Conservation (phyloP, 1,284 basidiomycete species). For the Agroathelia rolfsii region DNA sequence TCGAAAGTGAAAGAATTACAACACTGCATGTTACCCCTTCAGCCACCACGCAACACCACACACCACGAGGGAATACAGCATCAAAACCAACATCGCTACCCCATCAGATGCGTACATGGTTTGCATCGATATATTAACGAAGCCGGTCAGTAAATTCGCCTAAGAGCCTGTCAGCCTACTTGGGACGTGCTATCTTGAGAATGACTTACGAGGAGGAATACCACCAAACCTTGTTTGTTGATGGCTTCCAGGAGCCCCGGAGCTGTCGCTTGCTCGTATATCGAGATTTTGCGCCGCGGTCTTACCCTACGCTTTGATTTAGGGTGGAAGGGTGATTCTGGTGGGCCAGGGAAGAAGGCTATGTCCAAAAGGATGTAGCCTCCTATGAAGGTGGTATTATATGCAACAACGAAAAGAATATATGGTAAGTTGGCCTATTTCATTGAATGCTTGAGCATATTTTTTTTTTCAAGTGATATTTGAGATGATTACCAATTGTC, state of each 20-base stretch:
- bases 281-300: conserved; percentile 9
- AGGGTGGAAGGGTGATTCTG: conserved; percentile 12
- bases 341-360: conserved; percentile 45
- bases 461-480: conserved; percentile 1
- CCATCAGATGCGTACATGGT: conserved; percentile 72
- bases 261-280: conserved; percentile 19
- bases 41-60: conserved; percentile 53
- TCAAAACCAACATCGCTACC: conserved; percentile 56
- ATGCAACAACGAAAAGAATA: conserved; percentile 83
- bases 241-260: conserved; percentile 70
- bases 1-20: too few relatives aligned
- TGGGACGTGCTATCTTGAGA: conserved; percentile 1
- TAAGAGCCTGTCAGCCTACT: conserved; percentile 20
- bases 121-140: conserved; percentile 71
- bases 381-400: conserved; percentile 81
- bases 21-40: too few relatives aligned
- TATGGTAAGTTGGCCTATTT: conserved; percentile 88
- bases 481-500: conserved; percentile 50
- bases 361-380: conserved; percentile 76
- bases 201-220: conserved; percentile 74
- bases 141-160: conserved; percentile 84
- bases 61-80: conserved; percentile 51
- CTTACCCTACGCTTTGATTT: conserved; percentile 16
- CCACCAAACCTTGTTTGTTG: conserved; percentile 69
- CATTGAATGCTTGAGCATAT: neutral